A percentile compares a stretch with the other conserved stretches of the same genome.
These are phyloP conservation scores for Clonostachys sp. DNA, from an alignment of 2,329 filamentous ascomycete species.

Conservation along the genomic window DNA sequence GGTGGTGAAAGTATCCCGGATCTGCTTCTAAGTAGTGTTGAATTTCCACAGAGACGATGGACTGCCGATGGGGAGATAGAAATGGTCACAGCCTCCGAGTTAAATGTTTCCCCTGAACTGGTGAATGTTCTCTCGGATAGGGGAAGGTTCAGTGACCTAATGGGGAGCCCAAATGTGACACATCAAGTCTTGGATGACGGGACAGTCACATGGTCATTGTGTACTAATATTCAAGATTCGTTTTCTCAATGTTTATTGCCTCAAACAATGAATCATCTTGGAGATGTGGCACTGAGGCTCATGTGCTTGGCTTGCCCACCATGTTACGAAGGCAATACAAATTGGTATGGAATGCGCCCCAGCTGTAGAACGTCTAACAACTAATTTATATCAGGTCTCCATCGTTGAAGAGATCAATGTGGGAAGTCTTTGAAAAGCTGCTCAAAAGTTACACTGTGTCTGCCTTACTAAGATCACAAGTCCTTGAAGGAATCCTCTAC, in stretches of 20 bases:
- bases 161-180: conserved; percentile 5
- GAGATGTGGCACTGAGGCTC: conserved; percentile 10
- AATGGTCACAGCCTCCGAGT: conserved; percentile 9
- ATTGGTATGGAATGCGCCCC: conserved; percentile 12
- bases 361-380: fast-evolving
- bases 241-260: conserved; percentile 3
- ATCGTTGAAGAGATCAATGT: conserved; percentile 14
- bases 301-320: conserved; percentile 21
- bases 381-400: conserved; percentile 8
- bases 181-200: conserved; percentile 11
- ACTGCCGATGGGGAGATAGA: conserved; percentile 16
- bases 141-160: conserved; percentile 1
- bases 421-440: conserved; percentile 14
- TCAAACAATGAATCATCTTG: conserved; percentile 10
- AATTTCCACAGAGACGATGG: conserved; percentile 14
- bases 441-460: conserved; percentile 8
- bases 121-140: conserved; percentile 10
- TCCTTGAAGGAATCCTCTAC: conserved; percentile 19
- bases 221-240: not conserved
- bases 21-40: conserved; percentile 12
- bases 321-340: conserved; percentile 21
- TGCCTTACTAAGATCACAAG: conserved; percentile 6
- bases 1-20: conserved; percentile 13
- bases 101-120: conserved; percentile 12
- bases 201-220: conserved; percentile 10